Conservation (phyloP, 2,329 filamentous ascomycete species). For the Pseudogymnoascus sp. region DNA sequence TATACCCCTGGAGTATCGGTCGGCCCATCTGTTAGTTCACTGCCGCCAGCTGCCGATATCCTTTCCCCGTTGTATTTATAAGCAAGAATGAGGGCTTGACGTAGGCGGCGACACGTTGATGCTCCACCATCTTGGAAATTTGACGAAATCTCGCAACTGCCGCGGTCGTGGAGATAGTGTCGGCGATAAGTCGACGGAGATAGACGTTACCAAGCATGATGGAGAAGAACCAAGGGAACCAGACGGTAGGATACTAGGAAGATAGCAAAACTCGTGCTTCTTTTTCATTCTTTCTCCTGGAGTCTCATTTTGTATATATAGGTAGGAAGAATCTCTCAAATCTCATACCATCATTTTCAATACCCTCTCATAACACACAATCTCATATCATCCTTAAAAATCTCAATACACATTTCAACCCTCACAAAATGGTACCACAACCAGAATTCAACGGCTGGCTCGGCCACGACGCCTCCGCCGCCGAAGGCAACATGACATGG, state of each 20-base stretch:
- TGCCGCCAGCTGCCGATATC: background rate
- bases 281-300: background rate
- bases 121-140: background rate
- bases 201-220: background rate
- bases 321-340: background rate
- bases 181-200: background rate
- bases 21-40: background rate
- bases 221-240: background rate
- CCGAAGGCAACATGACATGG: slow-evolving; percentile 26
- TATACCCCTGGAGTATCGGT: background rate
- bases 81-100: background rate
- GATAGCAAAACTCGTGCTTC: background rate
- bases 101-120: background rate
- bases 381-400: background rate
- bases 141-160: background rate
- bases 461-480: slow-evolving; percentile 17
- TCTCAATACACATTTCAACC: background rate
- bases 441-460: slow-evolving; percentile 28
- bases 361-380: background rate
- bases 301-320: slow-evolving; percentile 1
- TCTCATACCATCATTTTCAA: background rate
- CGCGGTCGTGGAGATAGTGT: background rate
- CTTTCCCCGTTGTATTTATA: background rate
- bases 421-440: background rate
- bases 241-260: background rate